phyloP scores from a whole-genome alignment of 2,329 filamentous ascomycete species.

The Endocalyx cinctus region DNA sequence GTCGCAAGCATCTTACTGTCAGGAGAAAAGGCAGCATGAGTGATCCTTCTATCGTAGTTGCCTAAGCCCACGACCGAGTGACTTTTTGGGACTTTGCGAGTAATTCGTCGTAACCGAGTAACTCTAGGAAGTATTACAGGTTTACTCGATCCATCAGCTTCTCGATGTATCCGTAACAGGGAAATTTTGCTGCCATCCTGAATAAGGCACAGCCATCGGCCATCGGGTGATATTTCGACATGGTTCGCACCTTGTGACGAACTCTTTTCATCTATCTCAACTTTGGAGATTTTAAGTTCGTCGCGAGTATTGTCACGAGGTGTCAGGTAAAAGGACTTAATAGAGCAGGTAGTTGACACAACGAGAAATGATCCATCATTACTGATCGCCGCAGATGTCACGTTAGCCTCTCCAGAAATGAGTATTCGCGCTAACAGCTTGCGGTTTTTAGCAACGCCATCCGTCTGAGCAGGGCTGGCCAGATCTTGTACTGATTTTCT shows the following conservation, averaged over 20 bases:
- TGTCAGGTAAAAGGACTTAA: slow-evolving; percentile 72
- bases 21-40: slow-evolving; percentile 70
- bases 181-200: slow-evolving; percentile 57
- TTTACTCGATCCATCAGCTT: slow-evolving; percentile 28
- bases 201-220: slow-evolving; percentile 63
- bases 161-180: slow-evolving; percentile 42
- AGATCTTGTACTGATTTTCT: slow-evolving; percentile 43
- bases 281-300: slow-evolving; percentile 65
- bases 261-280: slow-evolving; percentile 58
- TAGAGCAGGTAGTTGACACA: slow-evolving; percentile 67
- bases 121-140: slow-evolving; percentile 36
- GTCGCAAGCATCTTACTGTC: slow-evolving; percentile 76
- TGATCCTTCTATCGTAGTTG: slow-evolving; percentile 72
- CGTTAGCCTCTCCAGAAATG: slow-evolving; percentile 72
- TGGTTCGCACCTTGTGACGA: slow-evolving; percentile 61
- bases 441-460: slow-evolving; percentile 47
- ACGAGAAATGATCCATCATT: slow-evolving; percentile 67
- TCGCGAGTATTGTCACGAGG: slow-evolving; percentile 47
- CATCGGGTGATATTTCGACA: slow-evolving; percentile 65
- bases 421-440: slow-evolving; percentile 67
- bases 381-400: slow-evolving; percentile 70
- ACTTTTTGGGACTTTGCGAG: slow-evolving; percentile 50
- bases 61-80: slow-evolving; percentile 62
- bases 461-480: slow-evolving; percentile 35
- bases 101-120: slow-evolving; percentile 48